Percentiles rank a stretch among this genome's conserved stretches.
Conservation (phyloP, 176 grass and related monocot species). For the Carex pumila region DNA sequence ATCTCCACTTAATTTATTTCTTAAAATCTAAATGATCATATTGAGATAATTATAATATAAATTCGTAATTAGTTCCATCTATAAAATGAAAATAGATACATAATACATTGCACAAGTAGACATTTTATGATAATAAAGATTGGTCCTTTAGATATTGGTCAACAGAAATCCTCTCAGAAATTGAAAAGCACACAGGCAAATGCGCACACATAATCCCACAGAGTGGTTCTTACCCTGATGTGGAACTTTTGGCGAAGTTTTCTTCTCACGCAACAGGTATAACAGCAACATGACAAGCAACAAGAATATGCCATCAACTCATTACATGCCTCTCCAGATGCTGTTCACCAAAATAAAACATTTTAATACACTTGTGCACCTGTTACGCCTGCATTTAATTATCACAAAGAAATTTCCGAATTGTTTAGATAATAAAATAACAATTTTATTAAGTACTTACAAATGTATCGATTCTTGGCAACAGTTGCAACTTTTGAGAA, state of each 20-base stretch:
- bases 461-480: slow-evolving; percentile 62
- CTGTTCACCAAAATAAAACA: slow-evolving; percentile 34
- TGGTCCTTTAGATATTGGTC: neutral
- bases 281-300: slow-evolving; percentile 89
- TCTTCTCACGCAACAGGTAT: slow-evolving; percentile 88
- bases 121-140: neutral
- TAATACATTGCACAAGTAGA: neutral
- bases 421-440: neutral
- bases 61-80: neutral
- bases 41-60: neutral
- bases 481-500: slow-evolving; percentile 74
- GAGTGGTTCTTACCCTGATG: slow-evolving; percentile 50
- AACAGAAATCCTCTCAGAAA: neutral
- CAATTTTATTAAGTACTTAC: slow-evolving; percentile 46
- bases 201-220: neutral
- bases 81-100: neutral
- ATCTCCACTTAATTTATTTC: neutral
- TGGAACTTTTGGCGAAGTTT: slow-evolving; percentile 77
- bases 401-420: neutral
- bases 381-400: neutral
- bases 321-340: slow-evolving; percentile 81
- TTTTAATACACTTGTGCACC: neutral
- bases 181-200: neutral
- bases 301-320: slow-evolving; percentile 87
- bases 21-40: neutral